These are phyloP conservation scores for Stagonosporopsis cucurbitacearum DNA, from an alignment of 2,329 filamentous ascomycete genomes.

Conservation along the genomic window DNA sequence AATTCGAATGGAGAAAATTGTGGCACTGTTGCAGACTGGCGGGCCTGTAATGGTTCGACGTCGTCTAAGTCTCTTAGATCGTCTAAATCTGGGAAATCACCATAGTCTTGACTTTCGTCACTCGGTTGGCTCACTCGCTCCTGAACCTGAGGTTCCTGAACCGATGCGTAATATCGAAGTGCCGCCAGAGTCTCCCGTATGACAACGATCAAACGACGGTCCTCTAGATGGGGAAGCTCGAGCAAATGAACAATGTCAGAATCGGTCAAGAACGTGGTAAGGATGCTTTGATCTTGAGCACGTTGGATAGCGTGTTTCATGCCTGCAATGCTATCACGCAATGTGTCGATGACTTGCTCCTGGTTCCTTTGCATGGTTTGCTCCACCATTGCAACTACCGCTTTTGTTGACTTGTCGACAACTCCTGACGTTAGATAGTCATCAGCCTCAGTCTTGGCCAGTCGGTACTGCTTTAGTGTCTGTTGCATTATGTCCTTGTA, in stretches of 20 bases:
- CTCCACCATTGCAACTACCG: slow-evolving; percentile 58
- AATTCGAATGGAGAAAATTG: slow-evolving; percentile 43
- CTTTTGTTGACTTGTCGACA: slow-evolving; percentile 44
- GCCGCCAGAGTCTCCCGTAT: slow-evolving; percentile 60
- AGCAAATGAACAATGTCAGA: slow-evolving; percentile 56
- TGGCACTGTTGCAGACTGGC: not conserved
- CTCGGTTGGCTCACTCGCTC: slow-evolving; percentile 48
- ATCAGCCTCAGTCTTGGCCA: slow-evolving; percentile 65
- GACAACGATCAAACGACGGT: slow-evolving; percentile 52
- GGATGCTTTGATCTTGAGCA: slow-evolving; percentile 49
- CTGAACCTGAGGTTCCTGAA: slow-evolving; percentile 18
- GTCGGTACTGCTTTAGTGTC: slow-evolving; percentile 61
- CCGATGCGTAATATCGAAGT: slow-evolving; percentile 50
- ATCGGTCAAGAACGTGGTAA: slow-evolving; percentile 53
- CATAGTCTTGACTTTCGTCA: slow-evolving; percentile 71
- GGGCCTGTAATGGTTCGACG: slow-evolving; percentile 22
- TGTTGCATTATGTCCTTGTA: slow-evolving; percentile 60
- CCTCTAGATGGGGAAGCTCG: slow-evolving; percentile 59
- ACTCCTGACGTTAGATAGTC: slow-evolving; percentile 54
- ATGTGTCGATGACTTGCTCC: slow-evolving; percentile 60
- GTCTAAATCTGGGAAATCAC: slow-evolving; percentile 63
- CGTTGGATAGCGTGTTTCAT: slow-evolving; percentile 57
- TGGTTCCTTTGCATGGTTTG: slow-evolving; percentile 64
- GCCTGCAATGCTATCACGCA: slow-evolving; percentile 60
- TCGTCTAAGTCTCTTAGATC: slow-evolving; percentile 56